Evolutionary conservation across 345 rosid species (phyloP).

Genomic region (Atalantia buxifolia): DNA sequence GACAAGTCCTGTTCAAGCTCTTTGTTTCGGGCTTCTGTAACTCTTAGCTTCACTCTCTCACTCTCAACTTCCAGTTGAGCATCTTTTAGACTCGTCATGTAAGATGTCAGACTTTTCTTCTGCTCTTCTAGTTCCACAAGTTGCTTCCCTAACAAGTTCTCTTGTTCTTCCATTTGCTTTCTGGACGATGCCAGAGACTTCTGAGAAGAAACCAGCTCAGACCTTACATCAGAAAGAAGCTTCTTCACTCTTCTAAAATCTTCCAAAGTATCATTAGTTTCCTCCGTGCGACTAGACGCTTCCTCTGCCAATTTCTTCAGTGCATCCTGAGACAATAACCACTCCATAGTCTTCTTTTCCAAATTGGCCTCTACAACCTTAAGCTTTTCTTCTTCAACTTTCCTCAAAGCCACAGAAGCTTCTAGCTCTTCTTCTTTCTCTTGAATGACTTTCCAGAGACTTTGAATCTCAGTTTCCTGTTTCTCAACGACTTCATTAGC

Average conservation of each 20-base stretch:
- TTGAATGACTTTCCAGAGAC: constrained; percentile 40
- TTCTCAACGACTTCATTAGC: constrained; percentile 60
- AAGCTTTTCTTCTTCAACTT: constrained; percentile 62
- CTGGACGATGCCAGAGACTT: constrained; percentile 61
- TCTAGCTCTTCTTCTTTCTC: constrained; percentile 70
- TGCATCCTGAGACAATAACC: constrained; percentile 68
- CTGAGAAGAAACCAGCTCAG: constrained; percentile 67
- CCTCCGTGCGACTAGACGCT: constrained; percentile 38
- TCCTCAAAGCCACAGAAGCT: constrained; percentile 34
- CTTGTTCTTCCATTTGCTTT: constrained; percentile 63
- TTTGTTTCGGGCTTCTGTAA: constrained; percentile 60
- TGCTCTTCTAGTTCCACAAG: constrained; percentile 63
- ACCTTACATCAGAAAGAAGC: constrained; percentile 68
- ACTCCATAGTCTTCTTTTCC: constrained; percentile 64
- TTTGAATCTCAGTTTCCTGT: constrained; percentile 60
- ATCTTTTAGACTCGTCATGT: constrained; percentile 62
- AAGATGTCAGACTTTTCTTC: constrained; percentile 47
- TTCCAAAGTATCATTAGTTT: constrained; percentile 51
- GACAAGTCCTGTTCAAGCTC: constrained; percentile 56
- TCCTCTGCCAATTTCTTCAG: constrained; percentile 47
- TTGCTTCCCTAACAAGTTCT: constrained; percentile 41
- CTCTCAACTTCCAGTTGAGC: constrained; percentile 70
- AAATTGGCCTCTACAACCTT: constrained; percentile 53
- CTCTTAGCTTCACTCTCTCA: constrained; percentile 64
- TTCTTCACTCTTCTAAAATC: constrained; percentile 65